Percentiles rank a stretch among this genome's conserved stretches.
Evolutionary conservation across 352 stramenopile genomes (phyloP).

Genomic region (Hyphochytrium catenoides): DNA sequence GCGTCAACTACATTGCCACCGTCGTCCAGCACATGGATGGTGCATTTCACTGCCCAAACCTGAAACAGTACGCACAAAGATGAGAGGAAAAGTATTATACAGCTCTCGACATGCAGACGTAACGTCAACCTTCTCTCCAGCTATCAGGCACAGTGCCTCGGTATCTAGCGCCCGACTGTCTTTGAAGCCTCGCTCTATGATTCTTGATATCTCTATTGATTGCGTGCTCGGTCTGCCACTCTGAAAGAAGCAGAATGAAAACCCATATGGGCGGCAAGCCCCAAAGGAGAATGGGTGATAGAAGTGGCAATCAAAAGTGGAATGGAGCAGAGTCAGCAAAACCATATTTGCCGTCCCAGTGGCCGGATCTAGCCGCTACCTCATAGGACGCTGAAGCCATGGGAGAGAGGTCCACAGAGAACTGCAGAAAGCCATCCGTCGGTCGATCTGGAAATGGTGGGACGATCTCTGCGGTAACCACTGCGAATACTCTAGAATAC

Average conservation of each 20-base stretch:
- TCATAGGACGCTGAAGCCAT: conserved; percentile 59
- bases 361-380: conserved; percentile 1
- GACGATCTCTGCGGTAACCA: conserved; percentile 55
- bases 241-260: too few species aligned
- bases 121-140: conserved; percentile 77
- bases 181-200: conserved; percentile 70
- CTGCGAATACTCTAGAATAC: conserved; percentile 51
- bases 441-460: conserved; percentile 54
- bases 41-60: conserved; percentile 68
- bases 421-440: conserved; percentile 58
- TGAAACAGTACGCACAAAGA: too few species aligned
- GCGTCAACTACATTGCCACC: conserved; percentile 74
- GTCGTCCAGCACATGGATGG: conserved; percentile 73
- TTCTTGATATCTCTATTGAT: conserved; percentile 47
- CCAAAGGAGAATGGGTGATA: too few species aligned
- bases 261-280: too few species aligned
- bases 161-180: conserved; percentile 75
- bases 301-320: too few species aligned
- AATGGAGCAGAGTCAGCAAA: too few species aligned
- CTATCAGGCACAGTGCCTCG: conserved; percentile 74
- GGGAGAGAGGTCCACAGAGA: conserved; percentile 49
- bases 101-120: too few species aligned
- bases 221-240: conserved; percentile 17
- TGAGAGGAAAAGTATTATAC: too few species aligned
- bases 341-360: not conserved